phyloP scores from a whole-genome alignment of 2,329 filamentous ascomycete genomes.

The Talaromyces sp. region DNA sequence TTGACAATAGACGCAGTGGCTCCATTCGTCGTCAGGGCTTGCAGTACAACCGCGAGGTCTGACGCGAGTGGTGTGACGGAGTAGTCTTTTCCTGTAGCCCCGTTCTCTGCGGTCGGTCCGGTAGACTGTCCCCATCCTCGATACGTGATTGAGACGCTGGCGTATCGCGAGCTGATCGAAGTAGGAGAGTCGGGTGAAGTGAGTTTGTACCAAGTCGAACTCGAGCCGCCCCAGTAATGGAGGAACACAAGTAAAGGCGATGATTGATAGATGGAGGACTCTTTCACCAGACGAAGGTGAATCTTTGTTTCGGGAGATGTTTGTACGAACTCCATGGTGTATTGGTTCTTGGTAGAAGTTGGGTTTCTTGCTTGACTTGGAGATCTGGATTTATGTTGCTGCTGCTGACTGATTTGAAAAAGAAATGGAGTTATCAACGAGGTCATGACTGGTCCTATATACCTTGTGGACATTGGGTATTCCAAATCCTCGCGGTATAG shows the following conservation, averaged over 20 bases:
- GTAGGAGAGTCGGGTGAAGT: slow-evolving; percentile 22
- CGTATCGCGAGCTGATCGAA: slow-evolving; percentile 21
- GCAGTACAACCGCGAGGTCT: slow-evolving; percentile 21
- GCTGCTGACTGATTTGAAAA: neutral
- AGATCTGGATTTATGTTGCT: neutral
- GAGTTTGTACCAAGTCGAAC: slow-evolving; percentile 31
- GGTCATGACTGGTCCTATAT: neutral
- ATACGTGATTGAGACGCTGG: slow-evolving; percentile 32
- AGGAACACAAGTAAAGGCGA: slow-evolving; percentile 31
- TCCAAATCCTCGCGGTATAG: neutral
- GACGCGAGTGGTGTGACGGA: slow-evolving; percentile 23
- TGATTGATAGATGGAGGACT: neutral
- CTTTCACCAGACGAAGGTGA: slow-evolving; percentile 18
- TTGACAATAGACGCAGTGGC: slow-evolving; percentile 25
- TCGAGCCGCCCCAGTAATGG: slow-evolving; percentile 41
- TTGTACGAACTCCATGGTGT: slow-evolving; percentile 10
- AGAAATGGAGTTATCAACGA: no score
- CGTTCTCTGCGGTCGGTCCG: slow-evolving; percentile 22
- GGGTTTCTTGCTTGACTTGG: neutral
- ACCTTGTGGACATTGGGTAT: neutral
- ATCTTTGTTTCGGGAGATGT: slow-evolving; percentile 16
- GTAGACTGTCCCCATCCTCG: slow-evolving; percentile 39
- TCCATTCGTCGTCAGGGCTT: slow-evolving; percentile 16
- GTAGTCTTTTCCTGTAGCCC: slow-evolving; percentile 24
- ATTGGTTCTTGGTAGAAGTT: neutral